Evolutionary conservation across 2,329 filamentous ascomycete species (phyloP).

Genomic region (Chaetomiaceae sp.): DNA sequence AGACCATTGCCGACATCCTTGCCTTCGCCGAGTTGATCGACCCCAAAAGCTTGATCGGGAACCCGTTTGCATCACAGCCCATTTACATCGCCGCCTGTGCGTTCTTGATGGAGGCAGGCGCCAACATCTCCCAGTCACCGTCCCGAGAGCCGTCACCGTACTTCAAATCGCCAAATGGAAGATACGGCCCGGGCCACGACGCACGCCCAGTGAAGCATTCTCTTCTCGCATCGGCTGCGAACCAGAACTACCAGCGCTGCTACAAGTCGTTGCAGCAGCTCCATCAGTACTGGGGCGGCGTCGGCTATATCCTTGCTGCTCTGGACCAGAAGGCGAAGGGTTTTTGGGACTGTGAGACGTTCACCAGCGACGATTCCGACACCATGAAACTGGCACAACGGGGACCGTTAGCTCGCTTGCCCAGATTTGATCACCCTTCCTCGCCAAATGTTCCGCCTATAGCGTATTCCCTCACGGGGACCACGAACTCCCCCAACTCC

Average conservation of each 20-base stretch:
- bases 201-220: conserved; percentile 58
- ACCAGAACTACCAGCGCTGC: conserved; percentile 81
- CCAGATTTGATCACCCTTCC: conserved; percentile 40
- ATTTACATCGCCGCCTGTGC: conserved; percentile 90
- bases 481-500: conserved; percentile 77
- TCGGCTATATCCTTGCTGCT: conserved; percentile 80
- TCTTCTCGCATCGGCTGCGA: conserved; percentile 72
- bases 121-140: conserved; percentile 61
- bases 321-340: conserved; percentile 84
- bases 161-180: conserved; percentile 17
- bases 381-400: conserved; percentile 53
- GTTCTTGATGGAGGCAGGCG: conserved; percentile 76
- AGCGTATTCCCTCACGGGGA: conserved; percentile 83
- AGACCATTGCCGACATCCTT: conserved; percentile 85
- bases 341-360: conserved; percentile 70
- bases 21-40: conserved; percentile 83
- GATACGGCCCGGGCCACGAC: conserved; percentile 8
- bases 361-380: conserved; percentile 70
- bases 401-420: conserved; percentile 41
- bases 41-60: conserved; percentile 78
- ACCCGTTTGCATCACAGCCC: conserved; percentile 83
- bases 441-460: conserved; percentile 55
- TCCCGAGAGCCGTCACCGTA: conserved; percentile 56
- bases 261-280: conserved; percentile 78
- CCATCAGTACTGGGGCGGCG: conserved; percentile 81